These are phyloP conservation scores for Neoboletus subvelutipes DNA, from an alignment of 768 basidiomycete genomes.

Conservation along the genomic window DNA sequence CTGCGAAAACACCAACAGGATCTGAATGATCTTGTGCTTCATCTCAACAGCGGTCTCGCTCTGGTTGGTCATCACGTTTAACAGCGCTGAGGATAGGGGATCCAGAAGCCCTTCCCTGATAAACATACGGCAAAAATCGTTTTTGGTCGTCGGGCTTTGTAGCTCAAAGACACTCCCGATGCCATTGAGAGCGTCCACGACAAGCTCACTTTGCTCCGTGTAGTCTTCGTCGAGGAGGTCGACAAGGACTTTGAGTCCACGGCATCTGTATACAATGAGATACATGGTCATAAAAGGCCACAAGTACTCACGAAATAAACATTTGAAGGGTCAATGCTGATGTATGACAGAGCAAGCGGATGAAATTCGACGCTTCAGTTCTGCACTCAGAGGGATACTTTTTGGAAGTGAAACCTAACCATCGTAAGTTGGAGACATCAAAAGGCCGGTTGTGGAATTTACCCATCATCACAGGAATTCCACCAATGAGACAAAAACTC, in stretches of 20 bases:
- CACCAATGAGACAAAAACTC: conserved; percentile 92
- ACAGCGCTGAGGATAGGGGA: conserved; percentile 84
- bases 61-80: conserved; percentile 81
- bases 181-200: conserved; percentile 91
- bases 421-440: conserved; percentile 3
- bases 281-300: background rate
- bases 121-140: conserved; percentile 98
- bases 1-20: conserved; percentile 89
- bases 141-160: conserved; percentile 94
- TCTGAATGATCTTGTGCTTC: conserved; percentile 88
- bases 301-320: conserved; percentile 91
- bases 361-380: conserved; percentile 93
- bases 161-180: conserved; percentile 95
- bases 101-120: conserved; percentile 93
- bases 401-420: conserved; percentile 86
- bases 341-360: conserved; percentile 87
- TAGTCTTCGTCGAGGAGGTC: conserved; percentile 98
- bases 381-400: conserved; percentile 92
- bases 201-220: conserved; percentile 83
- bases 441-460: conserved; percentile 21
- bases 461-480: conserved; percentile 96
- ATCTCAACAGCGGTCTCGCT: conserved; percentile 66
- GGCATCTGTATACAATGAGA: conserved; percentile 57
- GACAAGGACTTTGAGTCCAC: conserved; percentile 90
- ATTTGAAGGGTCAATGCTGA: conserved; percentile 94